Evolutionary conservation across 306 rosid genomes (phyloP).

Genomic region (Ormosia emarginata): DNA sequence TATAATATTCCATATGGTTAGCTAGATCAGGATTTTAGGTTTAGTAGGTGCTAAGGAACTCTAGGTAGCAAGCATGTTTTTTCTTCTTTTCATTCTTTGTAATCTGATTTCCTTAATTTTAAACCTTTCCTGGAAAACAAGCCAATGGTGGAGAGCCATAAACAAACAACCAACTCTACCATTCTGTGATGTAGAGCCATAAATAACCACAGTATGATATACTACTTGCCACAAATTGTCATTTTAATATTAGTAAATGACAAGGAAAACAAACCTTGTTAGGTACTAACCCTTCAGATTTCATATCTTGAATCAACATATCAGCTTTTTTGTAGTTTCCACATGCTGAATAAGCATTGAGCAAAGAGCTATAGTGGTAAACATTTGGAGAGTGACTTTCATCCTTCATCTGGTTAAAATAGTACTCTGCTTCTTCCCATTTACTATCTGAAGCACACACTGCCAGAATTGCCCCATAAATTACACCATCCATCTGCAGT

Average conservation of each 20-base stretch:
- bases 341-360: conserved; percentile 69
- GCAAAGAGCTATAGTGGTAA: conserved; percentile 82
- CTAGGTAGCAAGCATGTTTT: too few species aligned
- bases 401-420: conserved; percentile 71
- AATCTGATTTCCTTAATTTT: too few species aligned
- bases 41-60: not conserved
- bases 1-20: not conserved
- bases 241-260: conserved; percentile 7
- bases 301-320: conserved; percentile 65
- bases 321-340: conserved; percentile 78
- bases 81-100: too few species aligned
- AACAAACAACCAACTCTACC: not conserved
- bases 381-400: conserved; percentile 73
- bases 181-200: not conserved
- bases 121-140: too few species aligned
- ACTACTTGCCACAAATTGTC: not conserved
- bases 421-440: conserved; percentile 74
- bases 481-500: conserved; percentile 64
- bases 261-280: conserved; percentile 85
- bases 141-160: not conserved
- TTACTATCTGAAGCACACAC: conserved; percentile 83
- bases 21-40: not conserved
- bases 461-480: conserved; percentile 82
- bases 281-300: conserved; percentile 83
- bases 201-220: not conserved